Base-by-base conservation (phyloP, 108 stramenopile species). In the Conticribra weissflogii region DNA sequence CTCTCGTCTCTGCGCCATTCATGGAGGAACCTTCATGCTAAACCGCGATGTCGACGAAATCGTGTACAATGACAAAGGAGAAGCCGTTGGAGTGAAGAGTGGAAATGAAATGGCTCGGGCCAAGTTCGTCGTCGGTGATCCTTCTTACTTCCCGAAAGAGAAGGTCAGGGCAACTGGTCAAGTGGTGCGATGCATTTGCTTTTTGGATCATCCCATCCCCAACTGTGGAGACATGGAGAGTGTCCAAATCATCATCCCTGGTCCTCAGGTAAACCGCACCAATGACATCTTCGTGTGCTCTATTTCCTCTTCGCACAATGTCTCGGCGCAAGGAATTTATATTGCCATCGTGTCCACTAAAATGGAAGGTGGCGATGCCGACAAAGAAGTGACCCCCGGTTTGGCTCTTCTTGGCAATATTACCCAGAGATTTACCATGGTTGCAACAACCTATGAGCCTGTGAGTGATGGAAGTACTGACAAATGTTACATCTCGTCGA, bases 1-100 rank as follows among this genome's bases (percentile, higher is more conserved):
- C 76, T 97, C 96, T 52, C 95, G 99, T 41, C 89, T 98, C 49
- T 98, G 97, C 72, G 99, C 99, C 28, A 95, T 99, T 67, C 95
- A 98, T 70, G 99, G 98, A 31, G 98, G 98, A 72, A 98, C 98
- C 50, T 98, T 99, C 83, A 99, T 99, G 98, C 90, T 99, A 47
- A 96, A 98, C 74, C 93, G 89, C 49, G 96, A 97, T 65, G 89
- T 99, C 45, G 96, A 99, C 66, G 98, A 98, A 79, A 90, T 99
- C 71, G 53, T 97, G 44, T 90, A 88, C 72, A 87, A 92, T 58
- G 87, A 81, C 22, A 80, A 84, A 25, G 98, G 98, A 19, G 78
- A 92, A 62, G 97, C 96, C 14, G 87, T 76, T 71, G 98, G 98
- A 48, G 86, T 98, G 52, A 92, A 88, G 76, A 87, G 85, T 63